Percentiles rank a stretch among this genome's conserved stretches.
Evolutionary conservation across 2,329 filamentous ascomycete genomes (phyloP).

Genomic region (Ustulina deusta): DNA sequence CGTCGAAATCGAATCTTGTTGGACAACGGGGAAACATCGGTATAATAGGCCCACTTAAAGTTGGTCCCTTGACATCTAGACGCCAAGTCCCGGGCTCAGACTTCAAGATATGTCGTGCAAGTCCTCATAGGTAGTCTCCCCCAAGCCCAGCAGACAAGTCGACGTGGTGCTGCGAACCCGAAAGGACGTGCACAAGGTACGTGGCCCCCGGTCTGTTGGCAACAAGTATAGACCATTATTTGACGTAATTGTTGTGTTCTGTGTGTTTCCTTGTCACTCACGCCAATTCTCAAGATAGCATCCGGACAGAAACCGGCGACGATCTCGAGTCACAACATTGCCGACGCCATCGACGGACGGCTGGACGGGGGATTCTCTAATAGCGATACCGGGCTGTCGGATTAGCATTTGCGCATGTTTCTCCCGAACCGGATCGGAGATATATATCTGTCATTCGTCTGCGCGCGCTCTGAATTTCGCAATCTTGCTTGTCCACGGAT

Average conservation of each 20-base stretch:
- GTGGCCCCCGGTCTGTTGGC: background rate
- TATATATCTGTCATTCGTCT: background rate
- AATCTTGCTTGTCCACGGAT: background rate
- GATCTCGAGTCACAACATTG: slow-evolving; percentile 5
- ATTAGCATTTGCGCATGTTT: background rate
- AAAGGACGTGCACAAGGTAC: slow-evolving; percentile 6
- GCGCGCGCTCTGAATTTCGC: background rate
- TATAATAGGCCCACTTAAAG: slow-evolving; percentile 29
- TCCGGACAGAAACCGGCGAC: slow-evolving; percentile 2
- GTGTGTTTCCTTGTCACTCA: slow-evolving; percentile 1
- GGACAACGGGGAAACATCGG: slow-evolving; percentile 35
- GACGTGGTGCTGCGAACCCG: slow-evolving; percentile 3
- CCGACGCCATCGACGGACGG: slow-evolving; percentile 1
- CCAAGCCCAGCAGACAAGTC: slow-evolving; percentile 4
- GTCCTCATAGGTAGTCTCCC: background rate
- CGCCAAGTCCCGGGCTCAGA: slow-evolving; percentile 16
- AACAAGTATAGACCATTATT: background rate
- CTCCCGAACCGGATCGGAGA: background rate
- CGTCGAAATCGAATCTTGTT: background rate
- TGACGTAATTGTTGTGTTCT: background rate
- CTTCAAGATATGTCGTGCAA: background rate
- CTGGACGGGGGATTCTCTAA: background rate
- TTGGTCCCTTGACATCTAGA: slow-evolving; percentile 5
- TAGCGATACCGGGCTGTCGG: background rate
- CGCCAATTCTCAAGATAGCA: slow-evolving; percentile 4